Percentiles rank a stretch among this genome's conserved stretches.
phyloP scores from a whole-genome alignment of 2,329 filamentous ascomycete genomes.

The Penicillium sp. region DNA sequence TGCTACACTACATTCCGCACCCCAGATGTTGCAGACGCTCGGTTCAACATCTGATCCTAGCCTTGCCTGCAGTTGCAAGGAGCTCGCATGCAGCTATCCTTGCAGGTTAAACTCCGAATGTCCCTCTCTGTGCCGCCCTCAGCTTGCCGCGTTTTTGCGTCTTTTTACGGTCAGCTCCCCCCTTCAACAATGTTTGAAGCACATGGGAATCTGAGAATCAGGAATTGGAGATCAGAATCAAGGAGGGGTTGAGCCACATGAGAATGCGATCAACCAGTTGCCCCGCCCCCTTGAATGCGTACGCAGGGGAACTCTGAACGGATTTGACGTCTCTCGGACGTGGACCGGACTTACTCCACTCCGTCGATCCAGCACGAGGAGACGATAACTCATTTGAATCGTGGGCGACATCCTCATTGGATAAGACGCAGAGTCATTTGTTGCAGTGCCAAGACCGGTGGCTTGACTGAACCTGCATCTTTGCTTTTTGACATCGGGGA shows the following conservation, averaged over 20 bases:
- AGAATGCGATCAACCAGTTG: conserved; percentile 10
- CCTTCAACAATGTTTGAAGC: conserved; percentile 10
- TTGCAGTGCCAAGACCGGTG: conserved; percentile 20
- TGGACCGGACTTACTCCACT: conserved; percentile 13
- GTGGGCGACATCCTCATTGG: conserved; percentile 18
- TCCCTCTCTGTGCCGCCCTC: background rate
- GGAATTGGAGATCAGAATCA: background rate
- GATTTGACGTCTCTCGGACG: conserved; percentile 8
- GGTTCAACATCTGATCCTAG: conserved; percentile 20
- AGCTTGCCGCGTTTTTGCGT: background rate
- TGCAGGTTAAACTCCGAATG: conserved; percentile 4
- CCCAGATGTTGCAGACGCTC: conserved; percentile 9
- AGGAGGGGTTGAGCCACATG: conserved; percentile 13
- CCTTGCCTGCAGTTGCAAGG: conserved; percentile 22
- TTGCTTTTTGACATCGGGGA: conserved; percentile 10
- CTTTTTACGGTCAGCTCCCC: background rate
- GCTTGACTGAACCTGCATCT: conserved; percentile 15
- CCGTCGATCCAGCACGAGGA: conserved; percentile 22
- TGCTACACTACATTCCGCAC: background rate
- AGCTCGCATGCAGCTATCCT: conserved; percentile 22
- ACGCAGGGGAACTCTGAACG: conserved; percentile 3
- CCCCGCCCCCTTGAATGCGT: conserved; percentile 6
- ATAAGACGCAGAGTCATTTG: conserved; percentile 16
- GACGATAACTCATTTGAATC: conserved; percentile 11
- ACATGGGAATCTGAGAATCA: conserved; percentile 14